Evolutionary conservation across 2,329 filamentous ascomycete genomes (phyloP), one percentile per base, ranked within the genome.

Genomic region (Pseudogymnoascus sp.): DNA sequence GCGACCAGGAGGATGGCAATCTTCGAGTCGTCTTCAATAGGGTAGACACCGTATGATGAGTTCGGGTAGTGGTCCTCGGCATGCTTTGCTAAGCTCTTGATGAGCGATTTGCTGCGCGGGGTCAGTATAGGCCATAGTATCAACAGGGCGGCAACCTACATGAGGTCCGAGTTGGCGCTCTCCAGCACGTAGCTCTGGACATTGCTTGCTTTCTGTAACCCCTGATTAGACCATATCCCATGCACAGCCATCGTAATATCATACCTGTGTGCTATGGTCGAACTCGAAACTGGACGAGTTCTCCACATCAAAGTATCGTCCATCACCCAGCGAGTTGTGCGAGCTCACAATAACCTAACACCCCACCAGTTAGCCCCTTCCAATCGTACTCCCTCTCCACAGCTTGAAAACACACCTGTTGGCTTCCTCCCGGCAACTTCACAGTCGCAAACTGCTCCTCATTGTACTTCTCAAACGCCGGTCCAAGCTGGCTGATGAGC

Each of bases 381-480:
- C 28, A 44, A 35, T 35, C 42, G 23, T 12, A n/a, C 7, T 4
- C 31, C 38, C n/a, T 16, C 21, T 59, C 18, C 44, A 18, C 10
- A 31, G 53, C 31, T 25, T 35, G 10, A 16, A 18, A 18, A 70
- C 78, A 62, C 73, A 95, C 91, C 77, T 88, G 78, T 75, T 91
- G 86, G 75, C 86, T 93, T 73, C 89, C 85, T 31, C 92, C 92
- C 0, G 93, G 93, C 63, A 99, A 84, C 81, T 95, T 96, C 66
- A 91, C 88, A 14, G 92, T 92, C 59, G 86, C 79, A 75, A 97
- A 89, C 77, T 99, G 94, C 76, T 92, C 89, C 77, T 99, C 93
- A 71, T 97, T 97, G 83, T 99, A 97, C 77, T 89, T 91, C 77
- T 92, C 82, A 75, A 96, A 95, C 0, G 94, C 92, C 0, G 92